A percentile compares a stretch with the other conserved stretches of the same genome.
Evolutionary conservation across 73 alveolate genomes (phyloP).

Genomic region (Symbiodinium natans): DNA sequence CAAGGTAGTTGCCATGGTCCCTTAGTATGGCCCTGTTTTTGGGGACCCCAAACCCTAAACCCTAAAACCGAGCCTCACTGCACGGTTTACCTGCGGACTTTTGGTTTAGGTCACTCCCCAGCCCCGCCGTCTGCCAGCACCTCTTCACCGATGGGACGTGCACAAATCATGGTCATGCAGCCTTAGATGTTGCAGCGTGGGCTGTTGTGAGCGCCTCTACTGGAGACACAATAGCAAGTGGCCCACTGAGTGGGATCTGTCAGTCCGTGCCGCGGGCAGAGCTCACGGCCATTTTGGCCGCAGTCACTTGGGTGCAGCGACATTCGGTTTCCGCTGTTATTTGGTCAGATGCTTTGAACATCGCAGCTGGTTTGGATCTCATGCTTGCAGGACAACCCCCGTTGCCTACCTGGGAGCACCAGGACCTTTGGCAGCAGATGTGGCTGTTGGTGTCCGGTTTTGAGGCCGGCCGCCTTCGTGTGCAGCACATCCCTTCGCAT

Average conservation of each 20-base stretch:
- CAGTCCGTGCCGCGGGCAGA: not conserved
- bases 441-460: not conserved
- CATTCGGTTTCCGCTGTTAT: not conserved
- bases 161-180: not conserved
- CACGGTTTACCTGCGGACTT: too few species aligned
- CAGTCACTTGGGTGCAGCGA: not conserved
- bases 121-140: not conserved
- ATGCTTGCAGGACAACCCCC: not conserved
- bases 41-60: too few species aligned
- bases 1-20: too few species aligned
- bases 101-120: not conserved
- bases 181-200: not conserved
- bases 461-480: not conserved
- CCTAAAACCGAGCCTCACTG: too few species aligned
- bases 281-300: not conserved
- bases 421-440: not conserved
- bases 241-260: not conserved
- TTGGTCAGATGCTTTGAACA: not conserved
- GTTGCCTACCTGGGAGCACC: not conserved
- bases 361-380: not conserved
- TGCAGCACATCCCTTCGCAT: not conserved
- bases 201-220: not conserved
- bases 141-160: not conserved
- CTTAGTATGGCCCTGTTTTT: too few species aligned
- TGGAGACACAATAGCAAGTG: not conserved